Conservation (phyloP, 176 grass and related monocot genomes). For the Secale cereale region DNA sequence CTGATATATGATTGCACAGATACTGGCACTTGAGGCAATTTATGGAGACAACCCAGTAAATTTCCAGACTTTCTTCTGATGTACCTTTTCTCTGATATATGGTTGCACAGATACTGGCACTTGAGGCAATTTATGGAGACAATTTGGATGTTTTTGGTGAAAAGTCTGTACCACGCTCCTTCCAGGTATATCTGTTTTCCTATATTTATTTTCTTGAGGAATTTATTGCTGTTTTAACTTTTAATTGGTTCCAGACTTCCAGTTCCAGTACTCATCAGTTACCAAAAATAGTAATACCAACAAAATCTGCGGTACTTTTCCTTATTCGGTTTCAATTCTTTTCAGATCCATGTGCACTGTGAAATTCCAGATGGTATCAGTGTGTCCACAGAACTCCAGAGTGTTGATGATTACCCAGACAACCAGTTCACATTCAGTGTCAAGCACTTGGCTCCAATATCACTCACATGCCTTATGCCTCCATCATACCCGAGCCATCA, state of each 20-base stretch:
- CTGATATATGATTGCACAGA: constrained; percentile 10
- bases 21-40: constrained; percentile 40
- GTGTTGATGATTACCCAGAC: constrained; percentile 1
- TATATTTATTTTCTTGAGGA: not conserved
- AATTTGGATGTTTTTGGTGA: constrained; percentile 23
- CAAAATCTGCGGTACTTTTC: not conserved
- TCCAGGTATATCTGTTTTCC: constrained; percentile 32
- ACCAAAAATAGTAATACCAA: not conserved
- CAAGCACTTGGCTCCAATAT: constrained; percentile 39
- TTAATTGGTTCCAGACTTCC: not conserved
- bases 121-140: constrained; percentile 56
- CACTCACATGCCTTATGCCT: constrained; percentile 54
- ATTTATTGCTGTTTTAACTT: not conserved
- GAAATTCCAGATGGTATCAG: constrained; percentile 37
- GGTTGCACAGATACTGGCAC: constrained; percentile 17
- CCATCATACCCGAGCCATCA: constrained; percentile 51
- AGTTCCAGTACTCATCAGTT: not conserved
- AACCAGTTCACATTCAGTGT: constrained; percentile 33
- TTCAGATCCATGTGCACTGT: constrained; percentile 27
- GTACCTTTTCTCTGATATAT: not conserved
- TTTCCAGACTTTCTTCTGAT: not conserved
- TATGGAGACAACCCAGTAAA: constrained; percentile 18
- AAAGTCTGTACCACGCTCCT: constrained; percentile 30
- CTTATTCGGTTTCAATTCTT: not conserved
- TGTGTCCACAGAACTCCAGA: constrained; percentile 10